Evolutionary conservation across 108 stramenopile genomes (phyloP), one percentile per base, ranked within the genome.

Genomic region (Skeletonema costatum): DNA sequence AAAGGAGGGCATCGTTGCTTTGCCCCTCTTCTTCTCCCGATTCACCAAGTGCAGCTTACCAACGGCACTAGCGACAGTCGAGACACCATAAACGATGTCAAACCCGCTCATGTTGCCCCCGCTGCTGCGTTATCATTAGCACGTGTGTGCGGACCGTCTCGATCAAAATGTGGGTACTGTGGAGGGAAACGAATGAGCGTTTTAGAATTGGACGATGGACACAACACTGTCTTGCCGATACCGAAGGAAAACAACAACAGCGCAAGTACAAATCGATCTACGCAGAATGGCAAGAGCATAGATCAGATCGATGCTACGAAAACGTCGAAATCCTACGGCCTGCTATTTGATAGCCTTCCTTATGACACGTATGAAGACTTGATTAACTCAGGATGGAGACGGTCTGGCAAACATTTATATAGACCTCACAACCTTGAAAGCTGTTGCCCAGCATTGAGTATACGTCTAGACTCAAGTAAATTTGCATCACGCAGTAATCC

Each of bases 371-470:
- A 96, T 76, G 84, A 89, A 71, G 69, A 59, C 13, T 82, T 94
- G 14, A 78, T 94, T 9, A 66, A 88, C 77, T n/a, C 68, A 81
- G 95, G 95, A 51, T 96, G 93, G 93, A 87, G 95, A 68, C 83
- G 95, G 60, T 90, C 89, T 11, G 95, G 95, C 33, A 74, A 84
- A 41, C 88, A 91, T 73, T 73, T 96, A 63, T 96, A 96, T 60
- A 82, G 80, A 42, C 95, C 95, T 32, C 65, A 79, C 61, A 96
- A 93, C 67, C 92, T 85, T 77, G 82, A 83, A 56, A 87, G 88
- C 46, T 96, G 95, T 59, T 96, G 95, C 82, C 93, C 95, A 5
- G 86, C 90, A 31, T 62, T 92, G 33, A 85, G 92, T 42, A 93
- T 92, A 61, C 81, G 95, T 32, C 73, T 96, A 73, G 74, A 81